Conservation (phyloP, 2,329 filamentous ascomycete genomes). For the Alternaria atra region DNA sequence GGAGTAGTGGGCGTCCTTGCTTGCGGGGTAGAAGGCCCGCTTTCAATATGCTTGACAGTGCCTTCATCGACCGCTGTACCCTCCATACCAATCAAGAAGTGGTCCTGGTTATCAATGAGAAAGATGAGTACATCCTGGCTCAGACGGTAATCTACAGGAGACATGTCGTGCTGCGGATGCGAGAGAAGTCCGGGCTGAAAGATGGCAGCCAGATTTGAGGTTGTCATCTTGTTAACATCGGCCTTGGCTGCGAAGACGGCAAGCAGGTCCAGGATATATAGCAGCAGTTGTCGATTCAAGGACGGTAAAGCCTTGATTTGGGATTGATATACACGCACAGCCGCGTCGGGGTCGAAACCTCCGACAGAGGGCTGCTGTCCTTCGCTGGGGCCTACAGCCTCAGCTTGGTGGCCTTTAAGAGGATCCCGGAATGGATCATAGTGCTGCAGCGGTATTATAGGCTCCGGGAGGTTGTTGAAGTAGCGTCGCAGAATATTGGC, state of each 20-base stretch:
- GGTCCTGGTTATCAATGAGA: slow-evolving; percentile 96
- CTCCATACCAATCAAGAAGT: slow-evolving; percentile 98
- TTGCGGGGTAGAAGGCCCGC: slow-evolving; percentile 67
- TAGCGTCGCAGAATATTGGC: slow-evolving; percentile 96
- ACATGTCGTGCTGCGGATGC: slow-evolving; percentile 94
- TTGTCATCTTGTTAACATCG: slow-evolving; percentile 96
- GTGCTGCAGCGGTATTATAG: slow-evolving; percentile 91
- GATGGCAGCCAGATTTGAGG: slow-evolving; percentile 92
- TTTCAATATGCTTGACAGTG: slow-evolving; percentile 73
- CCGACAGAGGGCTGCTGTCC: slow-evolving; percentile 73
- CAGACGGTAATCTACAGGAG: slow-evolving; percentile 88
- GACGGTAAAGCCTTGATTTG: slow-evolving; percentile 93
- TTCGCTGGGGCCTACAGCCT: slow-evolving; percentile 74
- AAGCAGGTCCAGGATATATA: slow-evolving; percentile 94
- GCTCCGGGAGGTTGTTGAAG: slow-evolving; percentile 94
- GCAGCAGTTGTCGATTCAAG: slow-evolving; percentile 88
- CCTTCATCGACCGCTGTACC: slow-evolving; percentile 96
- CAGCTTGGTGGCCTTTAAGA: slow-evolving; percentile 72
- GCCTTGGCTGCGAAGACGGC: slow-evolving; percentile 98
- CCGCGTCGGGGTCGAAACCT: slow-evolving; percentile 75
- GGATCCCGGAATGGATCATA: slow-evolving; percentile 92
- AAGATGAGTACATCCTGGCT: slow-evolving; percentile 98
- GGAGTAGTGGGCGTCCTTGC: slow-evolving; percentile 59
- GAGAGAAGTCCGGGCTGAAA: slow-evolving; percentile 97
- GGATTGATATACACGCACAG: slow-evolving; percentile 84